A percentile compares a stretch with the other conserved stretches of the same genome.
Evolutionary conservation across 1,139 yeast genomes (phyloP).

Genomic region (Scheffersomyces parashehatae): DNA sequence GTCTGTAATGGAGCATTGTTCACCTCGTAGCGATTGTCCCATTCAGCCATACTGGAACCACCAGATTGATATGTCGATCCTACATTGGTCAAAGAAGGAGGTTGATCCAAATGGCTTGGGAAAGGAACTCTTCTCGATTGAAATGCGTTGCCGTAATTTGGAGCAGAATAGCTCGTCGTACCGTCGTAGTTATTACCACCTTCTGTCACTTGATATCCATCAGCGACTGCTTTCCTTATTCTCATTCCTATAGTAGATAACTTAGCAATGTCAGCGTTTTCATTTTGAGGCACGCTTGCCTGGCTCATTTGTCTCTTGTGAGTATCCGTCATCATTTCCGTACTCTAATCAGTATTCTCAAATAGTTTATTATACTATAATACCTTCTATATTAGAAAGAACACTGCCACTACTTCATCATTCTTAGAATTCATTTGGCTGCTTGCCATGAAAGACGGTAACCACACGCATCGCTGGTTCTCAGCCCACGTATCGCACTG

Average conservation of each 20-base stretch:
- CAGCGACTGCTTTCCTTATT: slow-evolving; percentile 64
- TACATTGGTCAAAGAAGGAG: slow-evolving; percentile 38
- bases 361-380: too few species aligned
- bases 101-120: slow-evolving; percentile 44
- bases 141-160: neutral
- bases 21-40: slow-evolving; percentile 33
- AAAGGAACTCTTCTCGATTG: slow-evolving; percentile 49
- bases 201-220: slow-evolving; percentile 47
- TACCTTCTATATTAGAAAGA: neutral
- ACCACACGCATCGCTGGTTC: too few species aligned
- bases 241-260: slow-evolving; percentile 69
- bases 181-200: neutral
- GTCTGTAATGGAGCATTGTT: slow-evolving; percentile 13
- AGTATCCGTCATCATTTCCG: neutral
- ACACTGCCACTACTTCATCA: neutral
- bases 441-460: too few species aligned
- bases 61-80: slow-evolving; percentile 44
- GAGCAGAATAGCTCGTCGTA: neutral
- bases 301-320: slow-evolving; percentile 23
- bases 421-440: too few species aligned
- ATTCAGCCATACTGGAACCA: slow-evolving; percentile 45
- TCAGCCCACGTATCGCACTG: too few species aligned
- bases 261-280: slow-evolving; percentile 22
- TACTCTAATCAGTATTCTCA: too few species aligned
- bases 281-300: slow-evolving; percentile 11